phyloP scores from a whole-genome alignment of 1,284 basidiomycete species.

The Veloporphyrellus conicus region DNA sequence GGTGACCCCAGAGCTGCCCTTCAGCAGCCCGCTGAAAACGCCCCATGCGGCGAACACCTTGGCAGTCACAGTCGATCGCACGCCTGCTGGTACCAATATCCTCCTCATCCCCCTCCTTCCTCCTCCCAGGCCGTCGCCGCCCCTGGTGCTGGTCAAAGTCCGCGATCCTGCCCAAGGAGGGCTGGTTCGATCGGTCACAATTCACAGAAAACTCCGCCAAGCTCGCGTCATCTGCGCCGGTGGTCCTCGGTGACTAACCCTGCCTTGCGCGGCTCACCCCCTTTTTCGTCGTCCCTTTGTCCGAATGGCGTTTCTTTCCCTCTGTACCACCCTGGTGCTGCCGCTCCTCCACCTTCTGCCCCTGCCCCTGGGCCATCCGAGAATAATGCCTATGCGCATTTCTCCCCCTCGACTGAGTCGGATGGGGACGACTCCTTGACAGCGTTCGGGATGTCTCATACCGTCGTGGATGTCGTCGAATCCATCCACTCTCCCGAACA shows the following conservation, averaged over 20 bases:
- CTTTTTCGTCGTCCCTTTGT: conserved; percentile 15
- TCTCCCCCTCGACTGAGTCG: conserved; percentile 27
- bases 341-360: neutral
- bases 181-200: conserved; percentile 34
- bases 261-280: conserved; percentile 25
- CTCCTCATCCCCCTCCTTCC: neutral
- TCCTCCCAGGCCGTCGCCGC: conserved; percentile 15
- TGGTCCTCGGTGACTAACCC: conserved; percentile 32
- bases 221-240: conserved; percentile 31
- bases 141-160: conserved; percentile 23
- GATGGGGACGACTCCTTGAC: conserved; percentile 22
- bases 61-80: conserved; percentile 12
- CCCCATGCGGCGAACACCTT: conserved; percentile 15
- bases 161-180: conserved; percentile 34
- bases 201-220: conserved; percentile 28
- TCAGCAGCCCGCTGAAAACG: conserved; percentile 11
- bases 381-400: conserved; percentile 12
- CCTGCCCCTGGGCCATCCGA: conserved; percentile 14
- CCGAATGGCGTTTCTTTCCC: conserved; percentile 19
- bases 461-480: conserved; percentile 20
- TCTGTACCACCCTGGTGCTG: conserved; percentile 9
- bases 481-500: conserved; percentile 1
- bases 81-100: conserved; percentile 21
- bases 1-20: conserved; percentile 27
- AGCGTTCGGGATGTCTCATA: conserved; percentile 18